Percentiles rank a stretch among this genome's conserved stretches.
Evolutionary conservation across 371 early-diverging fungal genomes (phyloP).

Genomic region (Mucor circinelloides): DNA sequence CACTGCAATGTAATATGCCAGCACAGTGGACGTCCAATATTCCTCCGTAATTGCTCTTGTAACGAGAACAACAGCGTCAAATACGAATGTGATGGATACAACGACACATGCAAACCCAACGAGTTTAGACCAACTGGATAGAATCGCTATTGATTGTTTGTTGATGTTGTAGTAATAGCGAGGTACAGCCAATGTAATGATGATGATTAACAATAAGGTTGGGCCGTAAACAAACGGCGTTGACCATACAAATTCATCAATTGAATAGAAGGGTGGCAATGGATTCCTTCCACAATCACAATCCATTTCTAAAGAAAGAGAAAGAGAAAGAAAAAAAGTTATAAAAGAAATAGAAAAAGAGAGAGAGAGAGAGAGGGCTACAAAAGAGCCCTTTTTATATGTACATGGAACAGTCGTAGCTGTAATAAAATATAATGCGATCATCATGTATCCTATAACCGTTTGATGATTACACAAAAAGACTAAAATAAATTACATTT

Average conservation of each 20-base stretch:
- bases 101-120: constrained; percentile 25
- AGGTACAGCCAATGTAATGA: constrained; percentile 28
- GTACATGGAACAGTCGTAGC: neutral
- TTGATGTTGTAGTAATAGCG: constrained; percentile 30
- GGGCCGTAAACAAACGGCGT: constrained; percentile 27
- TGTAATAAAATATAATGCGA: neutral
- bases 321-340: constrained; percentile 7
- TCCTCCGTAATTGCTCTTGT: constrained; percentile 31
- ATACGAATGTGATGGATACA: constrained; percentile 27
- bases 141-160: constrained; percentile 3
- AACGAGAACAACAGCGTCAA: constrained; percentile 36
- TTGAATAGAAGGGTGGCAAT: constrained; percentile 35
- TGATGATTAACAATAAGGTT: constrained; percentile 25
- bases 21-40: constrained; percentile 33
- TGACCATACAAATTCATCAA: constrained; percentile 30
- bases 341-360: constrained; percentile 1
- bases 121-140: constrained; percentile 31
- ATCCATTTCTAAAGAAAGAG: neutral
- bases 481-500: constrained; percentile 16
- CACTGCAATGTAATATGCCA: constrained; percentile 37
- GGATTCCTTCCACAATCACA: constrained; percentile 1
- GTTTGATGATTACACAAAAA: neutral
- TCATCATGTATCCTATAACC: no score
- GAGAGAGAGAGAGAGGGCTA: neutral
- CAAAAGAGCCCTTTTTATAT: neutral